These are phyloP conservation scores for Schoenoplectus tabernaemontani DNA, from an alignment of 202 grass and related monocot species.

Conservation along the genomic window DNA sequence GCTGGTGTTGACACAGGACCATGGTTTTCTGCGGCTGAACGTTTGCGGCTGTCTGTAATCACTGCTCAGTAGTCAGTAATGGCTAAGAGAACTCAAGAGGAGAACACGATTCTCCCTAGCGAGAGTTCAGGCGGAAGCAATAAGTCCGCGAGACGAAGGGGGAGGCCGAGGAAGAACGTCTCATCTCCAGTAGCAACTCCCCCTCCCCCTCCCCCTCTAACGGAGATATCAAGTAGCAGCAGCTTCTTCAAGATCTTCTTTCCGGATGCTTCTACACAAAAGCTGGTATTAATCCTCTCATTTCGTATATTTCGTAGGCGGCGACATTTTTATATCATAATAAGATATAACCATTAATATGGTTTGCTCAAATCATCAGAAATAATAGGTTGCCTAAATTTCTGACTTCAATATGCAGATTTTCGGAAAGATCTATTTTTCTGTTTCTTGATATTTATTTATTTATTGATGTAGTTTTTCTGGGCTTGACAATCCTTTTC, in stretches of 20 bases:
- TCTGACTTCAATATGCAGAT: too few species aligned
- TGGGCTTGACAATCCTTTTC: neutral
- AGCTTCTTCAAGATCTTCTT: conserved; percentile 39
- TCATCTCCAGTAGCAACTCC: neutral
- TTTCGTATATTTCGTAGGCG: neutral
- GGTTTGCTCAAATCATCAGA: neutral
- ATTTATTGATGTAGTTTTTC: too few species aligned
- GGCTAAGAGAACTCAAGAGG: conserved; percentile 8
- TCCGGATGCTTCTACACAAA: conserved; percentile 19
- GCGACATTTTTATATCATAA: neutral
- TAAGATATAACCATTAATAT: neutral
- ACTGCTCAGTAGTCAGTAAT: neutral
- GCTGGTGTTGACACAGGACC: neutral
- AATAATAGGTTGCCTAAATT: too few species aligned
- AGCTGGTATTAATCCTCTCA: conserved; percentile 15
- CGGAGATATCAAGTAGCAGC: conserved; percentile 1
- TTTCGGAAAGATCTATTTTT: too few species aligned
- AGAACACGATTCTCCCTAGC: neutral
- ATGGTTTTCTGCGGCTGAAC: neutral
- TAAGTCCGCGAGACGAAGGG: conserved; percentile 4
- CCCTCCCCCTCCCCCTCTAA: neutral
- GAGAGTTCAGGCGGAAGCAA: neutral
- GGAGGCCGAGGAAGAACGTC: conserved; percentile 12
- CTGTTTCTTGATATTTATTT: too few species aligned
- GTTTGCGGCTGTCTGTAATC: neutral